Evolutionary conservation across 2,329 filamentous ascomycete species (phyloP).

Genomic region (Fusarium oxysporum): DNA sequence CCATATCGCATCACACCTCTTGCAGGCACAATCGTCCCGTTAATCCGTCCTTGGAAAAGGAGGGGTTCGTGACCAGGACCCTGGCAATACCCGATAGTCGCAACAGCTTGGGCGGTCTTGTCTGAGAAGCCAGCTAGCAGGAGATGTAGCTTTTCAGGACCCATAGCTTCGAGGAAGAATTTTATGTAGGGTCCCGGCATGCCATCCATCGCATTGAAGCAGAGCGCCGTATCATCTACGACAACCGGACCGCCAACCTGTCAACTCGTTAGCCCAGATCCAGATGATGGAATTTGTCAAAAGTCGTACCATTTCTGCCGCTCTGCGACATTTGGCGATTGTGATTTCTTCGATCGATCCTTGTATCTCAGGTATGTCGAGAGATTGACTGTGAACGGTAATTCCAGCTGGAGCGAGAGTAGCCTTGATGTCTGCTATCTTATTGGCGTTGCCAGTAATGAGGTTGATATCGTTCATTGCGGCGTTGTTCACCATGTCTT

Average conservation of each 20-base stretch:
- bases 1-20: neutral
- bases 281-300: no score
- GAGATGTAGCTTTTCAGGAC: neutral
- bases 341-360: neutral
- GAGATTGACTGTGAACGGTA: neutral
- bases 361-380: neutral
- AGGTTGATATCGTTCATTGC: neutral
- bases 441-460: neutral
- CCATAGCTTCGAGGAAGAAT: neutral
- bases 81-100: neutral
- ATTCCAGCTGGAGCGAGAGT: neutral
- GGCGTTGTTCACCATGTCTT: no score
- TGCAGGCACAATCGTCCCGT: neutral
- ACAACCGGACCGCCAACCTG: neutral
- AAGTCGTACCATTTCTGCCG: neutral
- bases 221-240: neutral
- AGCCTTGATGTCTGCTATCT: neutral
- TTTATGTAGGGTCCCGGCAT: neutral
- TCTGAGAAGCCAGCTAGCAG: neutral
- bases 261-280: no score
- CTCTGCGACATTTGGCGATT: neutral
- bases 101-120: neutral
- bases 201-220: neutral
- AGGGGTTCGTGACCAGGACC: neutral
- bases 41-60: neutral